These are phyloP conservation scores for Xerocomellus intermedius DNA, from an alignment of 768 basidiomycete species.

Conservation along the genomic window DNA sequence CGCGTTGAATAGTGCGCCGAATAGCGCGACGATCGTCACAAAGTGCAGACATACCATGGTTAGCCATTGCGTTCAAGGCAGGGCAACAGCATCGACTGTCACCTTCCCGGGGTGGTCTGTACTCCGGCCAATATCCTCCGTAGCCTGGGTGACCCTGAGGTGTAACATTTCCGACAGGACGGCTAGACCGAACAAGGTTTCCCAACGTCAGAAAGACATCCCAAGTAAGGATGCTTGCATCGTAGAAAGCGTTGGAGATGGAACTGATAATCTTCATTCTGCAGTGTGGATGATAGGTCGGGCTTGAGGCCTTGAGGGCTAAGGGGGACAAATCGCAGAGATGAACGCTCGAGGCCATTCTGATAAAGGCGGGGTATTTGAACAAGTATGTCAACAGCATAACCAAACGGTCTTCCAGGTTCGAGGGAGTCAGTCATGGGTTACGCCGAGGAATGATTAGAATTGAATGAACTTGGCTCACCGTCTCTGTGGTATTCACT, in stretches of 20 bases:
- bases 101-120: slow-evolving; percentile 50
- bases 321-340: neutral
- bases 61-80: slow-evolving; percentile 74
- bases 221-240: slow-evolving; percentile 3
- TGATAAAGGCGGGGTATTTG: slow-evolving; percentile 5
- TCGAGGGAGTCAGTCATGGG: neutral
- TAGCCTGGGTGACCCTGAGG: slow-evolving; percentile 52
- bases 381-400: neutral
- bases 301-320: neutral
- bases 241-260: slow-evolving; percentile 3
- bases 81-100: slow-evolving; percentile 74
- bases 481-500: neutral
- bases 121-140: slow-evolving; percentile 69
- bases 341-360: neutral
- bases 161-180: slow-evolving; percentile 50
- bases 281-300: neutral
- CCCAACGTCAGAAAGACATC: slow-evolving; percentile 16
- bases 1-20: neutral
- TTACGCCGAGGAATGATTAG: neutral
- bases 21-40: slow-evolving; percentile 33
- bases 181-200: slow-evolving; percentile 15
- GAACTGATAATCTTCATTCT: slow-evolving; percentile 9
- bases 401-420: neutral
- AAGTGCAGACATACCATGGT: slow-evolving; percentile 63
- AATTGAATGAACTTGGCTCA: neutral